Evolutionary conservation across 768 basidiomycete species (phyloP).

Genomic region (Coprinopsis strossmayeri): DNA sequence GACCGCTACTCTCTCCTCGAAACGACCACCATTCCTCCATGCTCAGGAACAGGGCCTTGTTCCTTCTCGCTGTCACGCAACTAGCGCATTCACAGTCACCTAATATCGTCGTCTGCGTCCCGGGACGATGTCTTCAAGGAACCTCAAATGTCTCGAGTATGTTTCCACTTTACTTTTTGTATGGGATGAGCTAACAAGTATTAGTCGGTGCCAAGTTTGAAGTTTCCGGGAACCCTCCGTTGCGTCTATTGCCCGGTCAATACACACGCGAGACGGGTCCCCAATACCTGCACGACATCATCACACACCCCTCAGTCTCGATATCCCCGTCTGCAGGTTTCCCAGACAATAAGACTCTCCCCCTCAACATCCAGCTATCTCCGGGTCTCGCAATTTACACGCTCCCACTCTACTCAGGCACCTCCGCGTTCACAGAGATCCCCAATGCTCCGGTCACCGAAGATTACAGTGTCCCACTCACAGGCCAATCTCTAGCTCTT

Average conservation of each 20-base stretch:
- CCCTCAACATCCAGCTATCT: constrained; percentile 59
- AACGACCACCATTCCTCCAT: too few species aligned
- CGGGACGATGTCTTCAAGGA: constrained; percentile 72
- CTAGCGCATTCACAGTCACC: too few species aligned
- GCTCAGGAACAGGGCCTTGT: too few species aligned
- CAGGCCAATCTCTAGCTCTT: constrained; percentile 59
- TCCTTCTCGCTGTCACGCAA: too few species aligned
- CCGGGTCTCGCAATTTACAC: constrained; percentile 68
- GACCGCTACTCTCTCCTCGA: too few species aligned
- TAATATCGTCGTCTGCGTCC: neutral
- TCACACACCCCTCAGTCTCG: constrained; percentile 59
- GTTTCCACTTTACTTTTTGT: constrained; percentile 12
- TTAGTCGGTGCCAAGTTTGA: constrained; percentile 68
- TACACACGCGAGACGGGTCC: constrained; percentile 70
- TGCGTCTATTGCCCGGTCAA: constrained; percentile 71
- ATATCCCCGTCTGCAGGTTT: constrained; percentile 60
- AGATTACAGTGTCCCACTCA: constrained; percentile 44
- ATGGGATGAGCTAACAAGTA: constrained; percentile 6
- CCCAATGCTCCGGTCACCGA: constrained; percentile 30
- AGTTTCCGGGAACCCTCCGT: constrained; percentile 39
- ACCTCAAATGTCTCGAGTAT: constrained; percentile 64
- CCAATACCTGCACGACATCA: constrained; percentile 57
- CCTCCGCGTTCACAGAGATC: constrained; percentile 51
- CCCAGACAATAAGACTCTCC: constrained; percentile 50
- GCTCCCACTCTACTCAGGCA: constrained; percentile 56